Evolutionary conservation across 768 basidiomycete genomes (phyloP), one percentile per base, ranked within the genome.

Genomic region (Tulasnella sp.): DNA sequence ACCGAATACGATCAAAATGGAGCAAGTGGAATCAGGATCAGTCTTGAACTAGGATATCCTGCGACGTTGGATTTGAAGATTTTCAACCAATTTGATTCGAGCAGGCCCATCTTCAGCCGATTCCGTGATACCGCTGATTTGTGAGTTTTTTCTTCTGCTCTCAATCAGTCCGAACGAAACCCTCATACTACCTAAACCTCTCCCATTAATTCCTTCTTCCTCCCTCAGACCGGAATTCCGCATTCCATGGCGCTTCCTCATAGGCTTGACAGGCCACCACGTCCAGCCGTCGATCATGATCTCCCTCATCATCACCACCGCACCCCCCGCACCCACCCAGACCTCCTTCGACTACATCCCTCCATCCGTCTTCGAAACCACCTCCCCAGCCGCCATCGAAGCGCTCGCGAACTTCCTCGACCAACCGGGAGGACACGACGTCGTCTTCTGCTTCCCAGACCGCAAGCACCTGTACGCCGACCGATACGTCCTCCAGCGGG

Each of bases 361-460:
- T 18, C 77, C 77, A 6, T 39, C 31, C 77, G 71, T 78, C 71
- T 71, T n/a, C 77, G 77, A 78, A 71, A 78, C 62, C 71, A 44
- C 68, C 68, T 78, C 77, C 14, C 77, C 77, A 14, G 77, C 77
- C 24, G 62, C 77, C n/a, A 42, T 72, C 77, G 62, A 78, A n/a
- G 62, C 62, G 7, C 58, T 78, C 31, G 39, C 68, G 9, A 18
- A 74, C 77, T 78, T 78, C 77, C 78, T 79, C 21, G 78, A 79
- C 52, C 44, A 74, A 58, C 79, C 79, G 3, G 79, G 79, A 21
- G 74, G 74, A 19, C 79, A 79, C 52, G 79, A 79, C 74, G 79
- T 79, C 48, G 74, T 79, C 27, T 79, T 79, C 79, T 71, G 62
- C 44, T 79, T 79, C 73, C 74, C 79, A 42, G 74, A 75, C 38